Conservation (phyloP, 345 rosid genomes). For the Durio zibethinus region DNA sequence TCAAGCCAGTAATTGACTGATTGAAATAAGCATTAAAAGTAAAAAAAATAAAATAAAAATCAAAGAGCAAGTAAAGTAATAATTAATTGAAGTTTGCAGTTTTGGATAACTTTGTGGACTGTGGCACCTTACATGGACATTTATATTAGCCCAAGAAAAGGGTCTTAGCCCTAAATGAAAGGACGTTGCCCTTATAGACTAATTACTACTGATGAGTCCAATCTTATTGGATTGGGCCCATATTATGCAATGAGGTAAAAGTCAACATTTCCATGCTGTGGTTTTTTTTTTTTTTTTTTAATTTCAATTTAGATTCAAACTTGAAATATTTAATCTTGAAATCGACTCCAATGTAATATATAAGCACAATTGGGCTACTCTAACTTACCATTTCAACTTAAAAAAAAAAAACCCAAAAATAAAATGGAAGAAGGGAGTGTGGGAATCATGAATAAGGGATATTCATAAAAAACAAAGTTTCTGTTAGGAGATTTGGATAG, state of each 20-base stretch:
- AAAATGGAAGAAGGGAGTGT: no score
- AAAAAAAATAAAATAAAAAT: background rate
- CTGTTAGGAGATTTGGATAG: no score
- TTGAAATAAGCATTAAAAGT: no score
- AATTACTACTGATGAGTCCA: background rate
- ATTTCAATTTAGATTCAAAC: no score
- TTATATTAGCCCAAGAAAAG: background rate
- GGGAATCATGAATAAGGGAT: no score
- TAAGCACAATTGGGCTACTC: background rate
- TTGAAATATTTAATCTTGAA: no score
- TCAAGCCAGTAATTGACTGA: background rate
- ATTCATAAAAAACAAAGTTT: no score
- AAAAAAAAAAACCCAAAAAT: background rate
- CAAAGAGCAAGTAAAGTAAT: background rate
- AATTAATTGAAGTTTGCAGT: no score
- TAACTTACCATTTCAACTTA: background rate
- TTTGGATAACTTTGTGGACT: background rate
- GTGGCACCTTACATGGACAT: background rate
- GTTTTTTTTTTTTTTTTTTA: no score
- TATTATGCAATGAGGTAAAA: background rate
- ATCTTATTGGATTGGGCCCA: background rate
- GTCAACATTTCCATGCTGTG: background rate
- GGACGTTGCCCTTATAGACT: background rate
- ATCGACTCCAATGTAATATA: no score
- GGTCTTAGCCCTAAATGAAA: background rate